These are phyloP conservation scores for Pseudognaphalium luteoalbum DNA, from an alignment of 129 eudicot genomes.

Conservation along the genomic window DNA sequence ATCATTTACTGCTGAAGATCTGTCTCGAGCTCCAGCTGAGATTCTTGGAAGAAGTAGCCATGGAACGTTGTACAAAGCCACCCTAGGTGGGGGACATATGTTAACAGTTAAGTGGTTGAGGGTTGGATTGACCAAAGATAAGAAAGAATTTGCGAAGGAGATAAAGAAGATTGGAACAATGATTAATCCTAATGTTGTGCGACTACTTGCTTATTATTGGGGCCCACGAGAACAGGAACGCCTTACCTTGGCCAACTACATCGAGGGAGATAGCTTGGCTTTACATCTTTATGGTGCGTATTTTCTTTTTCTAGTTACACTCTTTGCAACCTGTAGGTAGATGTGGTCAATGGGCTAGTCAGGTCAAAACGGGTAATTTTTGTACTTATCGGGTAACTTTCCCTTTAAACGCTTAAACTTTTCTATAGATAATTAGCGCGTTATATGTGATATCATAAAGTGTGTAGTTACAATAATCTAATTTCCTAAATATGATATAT, in stretches of 20 bases:
- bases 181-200: constrained; percentile 72
- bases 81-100: constrained; percentile 79
- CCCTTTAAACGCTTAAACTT: neutral
- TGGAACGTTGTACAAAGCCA: constrained; percentile 96
- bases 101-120: constrained; percentile 94
- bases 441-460: neutral
- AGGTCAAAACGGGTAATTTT: constrained; percentile 5
- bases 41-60: constrained; percentile 98
- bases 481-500: neutral
- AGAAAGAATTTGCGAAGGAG: constrained; percentile 95
- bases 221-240: constrained; percentile 99
- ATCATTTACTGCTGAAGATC: constrained; percentile 83
- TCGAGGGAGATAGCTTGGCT: constrained; percentile 90
- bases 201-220: constrained; percentile 93
- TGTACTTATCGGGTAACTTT: neutral
- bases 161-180: constrained; percentile 79
- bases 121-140: constrained; percentile 87
- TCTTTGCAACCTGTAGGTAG: neutral
- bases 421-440: neutral
- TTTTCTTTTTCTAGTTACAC: constrained; percentile 18
- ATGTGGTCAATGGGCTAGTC: neutral
- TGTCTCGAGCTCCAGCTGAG: constrained; percentile 98
- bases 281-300: constrained; percentile 93
- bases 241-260: constrained; percentile 84
- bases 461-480: neutral